Evolutionary conservation across 2,329 filamentous ascomycete genomes (phyloP).

Genomic region (Cadophora gregata): DNA sequence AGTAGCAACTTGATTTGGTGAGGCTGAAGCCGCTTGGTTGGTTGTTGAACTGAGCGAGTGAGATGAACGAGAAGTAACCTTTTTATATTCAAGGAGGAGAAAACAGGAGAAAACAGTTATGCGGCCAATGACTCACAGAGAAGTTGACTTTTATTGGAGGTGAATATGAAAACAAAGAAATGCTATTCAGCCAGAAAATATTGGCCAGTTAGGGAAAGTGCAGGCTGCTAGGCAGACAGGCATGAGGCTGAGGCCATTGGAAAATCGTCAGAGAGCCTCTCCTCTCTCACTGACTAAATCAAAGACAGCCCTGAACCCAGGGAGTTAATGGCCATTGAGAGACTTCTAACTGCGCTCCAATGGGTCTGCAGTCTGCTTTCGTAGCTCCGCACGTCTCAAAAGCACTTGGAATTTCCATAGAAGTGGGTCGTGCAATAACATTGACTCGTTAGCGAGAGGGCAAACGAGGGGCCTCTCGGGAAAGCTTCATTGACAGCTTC

Average conservation of each 20-base stretch:
- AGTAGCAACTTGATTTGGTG: background rate
- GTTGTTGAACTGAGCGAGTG: background rate
- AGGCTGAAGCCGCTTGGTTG: background rate
- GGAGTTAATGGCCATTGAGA: background rate
- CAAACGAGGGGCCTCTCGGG: background rate
- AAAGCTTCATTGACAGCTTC: background rate
- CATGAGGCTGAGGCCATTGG: background rate
- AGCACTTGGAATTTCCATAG: background rate
- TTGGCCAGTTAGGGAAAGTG: background rate
- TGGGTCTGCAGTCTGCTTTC: background rate
- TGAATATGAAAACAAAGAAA: slow-evolving; percentile 3
- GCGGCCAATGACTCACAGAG: slow-evolving; percentile 5
- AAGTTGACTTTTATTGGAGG: background rate
- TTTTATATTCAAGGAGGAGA: background rate
- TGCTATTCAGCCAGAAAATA: background rate
- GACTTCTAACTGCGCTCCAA: background rate
- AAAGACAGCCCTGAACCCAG: background rate
- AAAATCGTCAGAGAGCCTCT: background rate
- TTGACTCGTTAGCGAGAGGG: background rate
- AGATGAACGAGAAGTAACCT: background rate
- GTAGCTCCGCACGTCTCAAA: background rate
- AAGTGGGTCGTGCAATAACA: background rate
- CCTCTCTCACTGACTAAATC: background rate
- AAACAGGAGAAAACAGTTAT: background rate
- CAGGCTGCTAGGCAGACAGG: background rate